Percentiles rank a stretch among this genome's conserved stretches.
Evolutionary conservation across 164 flowering plant genomes (phyloP).

Genomic region (Dillenia suffruticosa): DNA sequence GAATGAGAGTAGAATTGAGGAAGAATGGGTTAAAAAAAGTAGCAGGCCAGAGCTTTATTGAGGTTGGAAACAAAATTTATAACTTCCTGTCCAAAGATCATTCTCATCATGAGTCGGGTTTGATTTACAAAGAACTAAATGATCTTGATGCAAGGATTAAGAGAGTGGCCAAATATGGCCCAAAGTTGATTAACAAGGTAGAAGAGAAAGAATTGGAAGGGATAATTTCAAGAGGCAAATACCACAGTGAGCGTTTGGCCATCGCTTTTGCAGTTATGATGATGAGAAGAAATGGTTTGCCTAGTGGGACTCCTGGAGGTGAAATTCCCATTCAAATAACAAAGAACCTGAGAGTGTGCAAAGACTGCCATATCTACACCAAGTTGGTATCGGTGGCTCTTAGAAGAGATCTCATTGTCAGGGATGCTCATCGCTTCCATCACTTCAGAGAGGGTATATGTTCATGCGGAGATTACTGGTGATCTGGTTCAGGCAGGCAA

Average conservation of each 20-base stretch:
- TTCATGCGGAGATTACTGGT: conserved; percentile 31
- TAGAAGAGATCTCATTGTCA: conserved; percentile 21
- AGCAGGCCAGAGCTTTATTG: conserved; percentile 28
- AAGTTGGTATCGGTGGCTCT: conserved; percentile 24
- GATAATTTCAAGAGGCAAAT: conserved; percentile 15
- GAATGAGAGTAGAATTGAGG: conserved; percentile 21
- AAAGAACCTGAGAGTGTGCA: conserved; percentile 24
- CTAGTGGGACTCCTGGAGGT: neutral
- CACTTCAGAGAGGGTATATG: conserved; percentile 26
- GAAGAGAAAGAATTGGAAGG: conserved; percentile 8
- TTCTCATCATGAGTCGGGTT: conserved; percentile 10
- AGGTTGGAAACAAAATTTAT: conserved; percentile 19
- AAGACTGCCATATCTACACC: conserved; percentile 25
- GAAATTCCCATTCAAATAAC: conserved; percentile 17
- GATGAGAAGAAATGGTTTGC: neutral
- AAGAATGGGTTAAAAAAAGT: conserved; percentile 22
- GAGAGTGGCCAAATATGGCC: conserved; percentile 5
- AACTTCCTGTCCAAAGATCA: conserved; percentile 22
- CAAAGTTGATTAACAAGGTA: conserved; percentile 3
- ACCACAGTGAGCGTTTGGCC: conserved; percentile 32
- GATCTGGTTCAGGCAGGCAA: neutral
- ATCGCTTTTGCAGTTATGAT: conserved; percentile 23
- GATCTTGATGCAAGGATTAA: conserved; percentile 15
- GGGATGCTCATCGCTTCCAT: conserved; percentile 26
- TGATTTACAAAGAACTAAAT: conserved; percentile 15